phyloP scores from a whole-genome alignment of 2,329 filamentous ascomycete species.

The Chaetomiaceae sp. region DNA sequence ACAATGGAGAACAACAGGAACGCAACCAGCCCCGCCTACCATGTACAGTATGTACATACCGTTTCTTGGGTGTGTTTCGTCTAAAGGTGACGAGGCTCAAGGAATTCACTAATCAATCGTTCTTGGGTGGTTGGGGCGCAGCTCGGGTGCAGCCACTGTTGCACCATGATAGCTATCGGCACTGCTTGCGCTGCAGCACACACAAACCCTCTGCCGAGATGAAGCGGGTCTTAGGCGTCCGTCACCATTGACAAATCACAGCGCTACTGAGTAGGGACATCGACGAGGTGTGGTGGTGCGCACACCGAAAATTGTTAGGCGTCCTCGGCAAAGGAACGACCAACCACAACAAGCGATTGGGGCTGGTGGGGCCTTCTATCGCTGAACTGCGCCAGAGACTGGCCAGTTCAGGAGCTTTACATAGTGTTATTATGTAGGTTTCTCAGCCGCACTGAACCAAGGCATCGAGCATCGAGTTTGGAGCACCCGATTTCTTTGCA shows the following conservation, averaged over 20 bases:
- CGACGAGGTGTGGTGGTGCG: not conserved
- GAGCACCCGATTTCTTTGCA: no score
- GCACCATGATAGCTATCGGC: not conserved
- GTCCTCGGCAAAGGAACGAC: not conserved
- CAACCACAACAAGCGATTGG: not conserved
- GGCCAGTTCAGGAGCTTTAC: no score
- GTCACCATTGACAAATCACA: conserved; percentile 1
- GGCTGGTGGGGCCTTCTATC: no score
- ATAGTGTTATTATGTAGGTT: no score
- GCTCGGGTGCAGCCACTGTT: not conserved
- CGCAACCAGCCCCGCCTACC: not conserved
- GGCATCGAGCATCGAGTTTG: no score
- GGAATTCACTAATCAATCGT: not conserved
- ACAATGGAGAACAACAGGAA: not conserved
- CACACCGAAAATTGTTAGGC: conserved; percentile 6
- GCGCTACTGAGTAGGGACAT: no score
- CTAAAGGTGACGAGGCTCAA: not conserved
- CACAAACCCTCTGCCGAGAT: no score
- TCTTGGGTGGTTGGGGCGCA: not conserved
- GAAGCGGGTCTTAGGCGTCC: not conserved
- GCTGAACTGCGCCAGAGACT: no score
- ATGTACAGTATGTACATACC: no score
- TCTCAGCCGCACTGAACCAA: not conserved
- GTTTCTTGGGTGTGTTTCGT: no score
- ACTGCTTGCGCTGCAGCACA: not conserved